Base-by-base conservation (phyloP, 345 rosid genomes). In the Melaleuca quinquenervia region DNA sequence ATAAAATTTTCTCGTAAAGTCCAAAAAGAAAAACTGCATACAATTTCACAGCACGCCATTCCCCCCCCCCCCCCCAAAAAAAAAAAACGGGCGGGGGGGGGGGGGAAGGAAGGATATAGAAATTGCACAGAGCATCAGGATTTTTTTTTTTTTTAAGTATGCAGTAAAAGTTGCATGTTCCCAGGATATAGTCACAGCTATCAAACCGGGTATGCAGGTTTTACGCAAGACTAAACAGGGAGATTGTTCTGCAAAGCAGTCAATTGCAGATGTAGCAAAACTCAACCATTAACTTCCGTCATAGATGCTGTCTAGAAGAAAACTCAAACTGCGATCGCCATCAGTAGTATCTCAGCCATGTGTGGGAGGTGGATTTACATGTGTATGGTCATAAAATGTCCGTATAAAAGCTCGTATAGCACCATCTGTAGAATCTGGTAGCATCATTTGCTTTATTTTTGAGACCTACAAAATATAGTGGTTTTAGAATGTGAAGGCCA, bases 401-500 rank as follows among this genome's bases (percentile, higher is more conserved):
- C 98, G 89, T 87, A 93, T 93, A 87, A 95, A 94, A 78, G 96
- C 94, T 85, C 96, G 90, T 52, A 93, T 93, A 84, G 92, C 91
- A 84, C 92, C 93, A 86, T 96, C 97, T 86, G 91, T 92, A 48
- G 90, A 41, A 87, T 94, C 95, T 29, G 93, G 91, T 51, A 93
- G 89, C 94, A 95, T 89, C 96, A 94, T 95, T 91, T 95, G 98
- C 88, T 96, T 96, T 55, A 96, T 89, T 91, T 96, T 96, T 60
- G 95, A 91, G 54, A 94, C 88, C 98, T 96, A 87, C 82, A 87
- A 51, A 56, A 86, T 86, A 83, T 80, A 83, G 86, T 36, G 53
- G 44, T 53, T 58, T 84, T 56, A 84, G 75, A 54, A 84, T 29
- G 58, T 64, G 78, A 45, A 70, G 26, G 54, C 83, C 48, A 64